Evolutionary conservation across 2,329 filamentous ascomycete species (phyloP), one percentile per base, ranked within the genome.

Genomic region (Blastomyces parvus): DNA sequence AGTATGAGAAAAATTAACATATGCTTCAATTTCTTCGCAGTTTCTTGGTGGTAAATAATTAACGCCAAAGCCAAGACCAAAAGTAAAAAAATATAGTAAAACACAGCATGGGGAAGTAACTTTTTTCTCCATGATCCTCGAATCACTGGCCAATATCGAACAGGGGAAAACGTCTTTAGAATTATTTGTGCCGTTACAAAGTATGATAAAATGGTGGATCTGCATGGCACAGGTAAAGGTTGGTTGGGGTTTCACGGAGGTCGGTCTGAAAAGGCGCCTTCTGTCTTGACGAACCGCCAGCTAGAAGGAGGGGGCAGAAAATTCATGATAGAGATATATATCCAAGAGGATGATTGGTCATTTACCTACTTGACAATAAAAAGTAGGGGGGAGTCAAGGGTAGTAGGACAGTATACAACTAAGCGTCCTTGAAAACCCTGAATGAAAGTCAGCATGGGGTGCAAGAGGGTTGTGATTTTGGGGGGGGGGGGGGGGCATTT

Each of bases 341-440:
- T 53, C 56, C 57, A 60, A 53, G 11, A 27, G 22, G 19, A 4
- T 1, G 6, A 42, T 42, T 17, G 4, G 3, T 42, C 13, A 3
- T n/a, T 36, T 17, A 42, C 55, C 19, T 42, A 14, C 2, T 42
- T 40, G 13, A 7, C 36, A 58, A 38, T 38, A 14, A 7, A 25
- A 25, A n/a, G 33, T 44, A 52, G 48, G 42, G n/a, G 33, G 6
- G 38, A 53, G 14, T 19, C 30, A 57, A 27, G 8, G 33, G 11
- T 11, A 46, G 3, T 9, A 40, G 60, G 53, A 9, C 9, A 22
- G 59, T 50, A 46, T 50, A 19, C 38, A 17, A 33, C 70, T 64
- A 70, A 57, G 58, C 67, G 33, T 76, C 73, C 62, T 74, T 76
- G 63, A 77, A 77, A 44, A 76, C 73, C 59, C 75, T 74, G 48